Conservation (phyloP, 1,284 basidiomycete species). For the Tilletia indica region DNA sequence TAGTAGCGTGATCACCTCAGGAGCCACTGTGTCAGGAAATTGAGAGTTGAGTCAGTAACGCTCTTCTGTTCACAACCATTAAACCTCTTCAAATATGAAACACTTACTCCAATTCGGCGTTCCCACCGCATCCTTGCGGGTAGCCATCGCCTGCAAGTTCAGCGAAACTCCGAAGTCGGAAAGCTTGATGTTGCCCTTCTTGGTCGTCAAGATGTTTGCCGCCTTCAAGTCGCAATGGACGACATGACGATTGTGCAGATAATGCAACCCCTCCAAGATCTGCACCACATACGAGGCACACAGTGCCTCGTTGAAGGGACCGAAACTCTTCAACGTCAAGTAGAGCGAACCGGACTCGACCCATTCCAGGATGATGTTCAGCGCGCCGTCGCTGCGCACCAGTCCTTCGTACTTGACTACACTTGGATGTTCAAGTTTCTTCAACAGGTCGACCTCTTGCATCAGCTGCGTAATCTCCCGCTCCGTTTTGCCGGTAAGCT, state of each 20-base stretch:
- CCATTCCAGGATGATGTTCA: constrained; percentile 91
- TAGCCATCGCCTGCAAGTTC: constrained; percentile 60
- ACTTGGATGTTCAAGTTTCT: constrained; percentile 81
- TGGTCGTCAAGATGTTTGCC: constrained; percentile 64
- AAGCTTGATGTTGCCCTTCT: constrained; percentile 62
- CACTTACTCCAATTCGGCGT: constrained; percentile 86
- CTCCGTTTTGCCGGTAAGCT: constrained; percentile 78
- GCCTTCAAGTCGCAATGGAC: constrained; percentile 64
- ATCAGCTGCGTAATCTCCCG: constrained; percentile 76
- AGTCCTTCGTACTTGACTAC: constrained; percentile 96
- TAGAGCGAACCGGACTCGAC: constrained; percentile 90
- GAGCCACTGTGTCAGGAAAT: constrained; percentile 66
- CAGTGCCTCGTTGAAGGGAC: constrained; percentile 81
- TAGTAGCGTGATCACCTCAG: constrained; percentile 78
- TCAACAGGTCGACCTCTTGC: constrained; percentile 84
- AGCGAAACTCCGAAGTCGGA: constrained; percentile 63
- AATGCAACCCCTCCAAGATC: constrained; percentile 86
- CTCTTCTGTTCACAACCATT: neutral
- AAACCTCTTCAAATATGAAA: neutral
- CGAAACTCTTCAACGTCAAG: constrained; percentile 84
- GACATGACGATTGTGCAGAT: constrained; percentile 70
- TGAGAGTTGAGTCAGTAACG: neutral
- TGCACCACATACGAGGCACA: constrained; percentile 87
- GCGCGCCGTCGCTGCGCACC: constrained; percentile 78
- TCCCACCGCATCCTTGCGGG: constrained; percentile 70